A percentile compares a stretch with the other conserved stretches of the same genome.
These are phyloP conservation scores for Trichoderma breve DNA, from an alignment of 2,329 filamentous ascomycete genomes.

Conservation along the genomic window DNA sequence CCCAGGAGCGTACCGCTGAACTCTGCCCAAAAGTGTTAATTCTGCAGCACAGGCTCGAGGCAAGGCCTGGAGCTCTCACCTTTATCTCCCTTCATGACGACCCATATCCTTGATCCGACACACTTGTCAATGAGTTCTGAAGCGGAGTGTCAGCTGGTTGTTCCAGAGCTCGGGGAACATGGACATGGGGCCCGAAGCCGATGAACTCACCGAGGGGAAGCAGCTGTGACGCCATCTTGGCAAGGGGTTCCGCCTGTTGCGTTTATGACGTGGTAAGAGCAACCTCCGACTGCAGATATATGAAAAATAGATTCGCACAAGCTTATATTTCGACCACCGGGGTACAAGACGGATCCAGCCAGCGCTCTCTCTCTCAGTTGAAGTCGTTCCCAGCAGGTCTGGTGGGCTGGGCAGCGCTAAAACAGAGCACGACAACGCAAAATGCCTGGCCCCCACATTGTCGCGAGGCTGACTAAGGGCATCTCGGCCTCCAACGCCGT, in stretches of 20 bases:
- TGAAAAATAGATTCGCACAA: background rate
- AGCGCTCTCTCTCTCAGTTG: background rate
- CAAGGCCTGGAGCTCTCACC: constrained; percentile 49
- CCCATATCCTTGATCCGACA: constrained; percentile 96
- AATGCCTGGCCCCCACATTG: constrained; percentile 32
- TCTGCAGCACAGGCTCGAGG: background rate
- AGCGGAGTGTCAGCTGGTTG: background rate
- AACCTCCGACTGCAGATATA: background rate
- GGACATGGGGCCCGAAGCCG: background rate
- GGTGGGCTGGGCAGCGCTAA: background rate
- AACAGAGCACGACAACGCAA: background rate
- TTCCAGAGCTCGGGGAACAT: background rate
- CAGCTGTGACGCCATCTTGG: constrained; percentile 68
- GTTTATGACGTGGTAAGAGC: background rate
- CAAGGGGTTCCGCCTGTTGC: background rate
- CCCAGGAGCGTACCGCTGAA: constrained; percentile 92
- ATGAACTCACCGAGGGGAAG: constrained; percentile 61
- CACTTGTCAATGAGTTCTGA: constrained; percentile 98
- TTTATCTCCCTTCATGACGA: constrained; percentile 99
- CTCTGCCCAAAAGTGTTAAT: constrained; percentile 54
- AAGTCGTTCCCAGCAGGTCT: constrained; percentile 2
- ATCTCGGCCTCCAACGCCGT: background rate
- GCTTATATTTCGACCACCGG: background rate
- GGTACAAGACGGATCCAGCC: background rate
- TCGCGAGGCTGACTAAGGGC: constrained; percentile 38